These are phyloP conservation scores for Xerocomus potaroensis DNA, from an alignment of 768 basidiomycete species.

Conservation along the genomic window DNA sequence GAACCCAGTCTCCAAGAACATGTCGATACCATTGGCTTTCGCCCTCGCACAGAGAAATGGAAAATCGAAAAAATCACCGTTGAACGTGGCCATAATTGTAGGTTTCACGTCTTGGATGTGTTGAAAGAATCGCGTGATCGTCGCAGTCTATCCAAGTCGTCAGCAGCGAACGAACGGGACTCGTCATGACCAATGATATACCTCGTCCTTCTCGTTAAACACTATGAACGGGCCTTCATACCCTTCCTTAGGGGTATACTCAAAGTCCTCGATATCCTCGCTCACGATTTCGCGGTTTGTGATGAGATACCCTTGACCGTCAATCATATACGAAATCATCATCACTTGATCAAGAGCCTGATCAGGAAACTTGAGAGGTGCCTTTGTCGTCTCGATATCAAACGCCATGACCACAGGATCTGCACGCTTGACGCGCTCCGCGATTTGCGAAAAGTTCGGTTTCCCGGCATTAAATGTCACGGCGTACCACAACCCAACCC, in stretches of 20 bases:
- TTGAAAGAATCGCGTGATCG: slow-evolving; percentile 84
- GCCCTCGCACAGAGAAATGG: slow-evolving; percentile 90
- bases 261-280: slow-evolving; percentile 97
- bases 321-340: slow-evolving; percentile 99
- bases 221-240: slow-evolving; percentile 95
- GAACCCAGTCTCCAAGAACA: slow-evolving; percentile 95
- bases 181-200: slow-evolving; percentile 32
- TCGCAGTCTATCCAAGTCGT: slow-evolving; percentile 54
- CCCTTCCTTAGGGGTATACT: slow-evolving; percentile 97
- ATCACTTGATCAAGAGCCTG: slow-evolving; percentile 95
- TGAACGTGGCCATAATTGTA: slow-evolving; percentile 97
- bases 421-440: slow-evolving; percentile 92
- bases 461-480: slow-evolving; percentile 81
- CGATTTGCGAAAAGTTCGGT: slow-evolving; percentile 64
- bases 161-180: not conserved
- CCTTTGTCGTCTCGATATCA: slow-evolving; percentile 98
- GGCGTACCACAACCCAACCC: slow-evolving; percentile 97
- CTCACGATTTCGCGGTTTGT: slow-evolving; percentile 96
- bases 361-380: slow-evolving; percentile 99
- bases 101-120: slow-evolving; percentile 93
- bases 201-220: slow-evolving; percentile 94
- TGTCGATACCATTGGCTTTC: slow-evolving; percentile 87
- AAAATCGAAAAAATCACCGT: slow-evolving; percentile 99
- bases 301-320: slow-evolving; percentile 95
- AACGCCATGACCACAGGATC: slow-evolving; percentile 99